Base-by-base conservation (phyloP, 192 early-diverging fungal genomes). In the Chytriomyces hyalinus region DNA sequence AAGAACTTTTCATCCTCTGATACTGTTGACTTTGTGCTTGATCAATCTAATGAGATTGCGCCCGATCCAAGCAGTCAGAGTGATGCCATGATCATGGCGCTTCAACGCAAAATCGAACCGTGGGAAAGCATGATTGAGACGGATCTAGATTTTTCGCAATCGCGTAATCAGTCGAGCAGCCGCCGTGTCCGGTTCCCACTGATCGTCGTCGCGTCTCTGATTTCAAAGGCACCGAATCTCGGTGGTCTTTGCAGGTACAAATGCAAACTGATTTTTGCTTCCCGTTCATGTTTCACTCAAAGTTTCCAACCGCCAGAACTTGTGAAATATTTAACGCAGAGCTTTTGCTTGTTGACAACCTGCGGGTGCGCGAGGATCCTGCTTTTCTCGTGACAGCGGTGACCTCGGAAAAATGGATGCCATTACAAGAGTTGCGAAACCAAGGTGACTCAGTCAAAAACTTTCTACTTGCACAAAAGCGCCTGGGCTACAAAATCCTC, bases 321-420 rank as follows among this genome's bases (percentile, higher is more conserved):
- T 87, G 86, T 63, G 90, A 91, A 69, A 91, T 89, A 4, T 90
- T 91, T 75, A 90, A 90, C 59, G 87, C 89, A 6, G 83, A 84
- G 61, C 61, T 80, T 20, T 90, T 11, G 11, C 13, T 44, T 17
- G 24, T 67, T 45, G 68, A 77, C 47, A 81, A 70, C 53, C 44
- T 89, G 61, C 79, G 78, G 70, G 82, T 87, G 43, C 17, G 77
- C 20, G 83, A 88, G 8, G 90, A 91, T 65, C 83, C 83, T 43
- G 62, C 46, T 7, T 91, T 91, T 61, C 62, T 77, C 15, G 72
- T 70, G 22, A 84, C 83, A 49, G 83, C 87, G 49, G 90, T 91
- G n/a, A 80, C 87, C 10, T 78, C 88, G 7, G 86, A 90, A 72
- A 84, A 83, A 79, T 91, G 90, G 90, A 83, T 86, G 86, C 90